phyloP scores from a whole-genome alignment of 257 asterid genomes.

The Vinca minor region DNA sequence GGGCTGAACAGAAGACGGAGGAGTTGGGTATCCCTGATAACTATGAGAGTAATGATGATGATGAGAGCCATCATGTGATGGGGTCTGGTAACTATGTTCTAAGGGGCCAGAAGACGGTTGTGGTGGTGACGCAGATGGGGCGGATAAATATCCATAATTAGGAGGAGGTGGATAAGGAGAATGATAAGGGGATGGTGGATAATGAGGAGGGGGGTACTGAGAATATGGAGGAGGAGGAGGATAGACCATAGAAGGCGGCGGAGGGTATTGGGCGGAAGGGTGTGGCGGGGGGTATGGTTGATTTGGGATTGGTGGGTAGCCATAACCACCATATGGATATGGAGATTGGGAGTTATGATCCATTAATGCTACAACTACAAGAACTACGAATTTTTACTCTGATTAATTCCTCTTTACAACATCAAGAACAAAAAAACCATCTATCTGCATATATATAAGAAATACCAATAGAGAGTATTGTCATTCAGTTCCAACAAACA shows the following conservation, averaged over 20 bases:
- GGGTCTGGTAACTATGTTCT: conserved; percentile 26
- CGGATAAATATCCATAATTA: conserved; percentile 29
- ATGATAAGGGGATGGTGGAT: conserved; percentile 43
- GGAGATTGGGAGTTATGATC: conserved; percentile 48
- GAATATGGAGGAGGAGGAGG: conserved; percentile 46
- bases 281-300: conserved; percentile 52
- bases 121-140: conserved; percentile 28
- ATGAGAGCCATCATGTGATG: conserved; percentile 34
- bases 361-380: conserved; percentile 41
- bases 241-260: conserved; percentile 25
- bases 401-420: conserved; percentile 9
- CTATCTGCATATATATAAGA: conserved; percentile 19
- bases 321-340: conserved; percentile 53
- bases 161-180: conserved; percentile 31
- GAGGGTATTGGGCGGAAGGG: conserved; percentile 21
- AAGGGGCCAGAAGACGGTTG: conserved; percentile 14
- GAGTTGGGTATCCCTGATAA: conserved; percentile 40
- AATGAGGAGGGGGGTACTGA: conserved; percentile 44
- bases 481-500: not conserved
- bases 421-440: conserved; percentile 13
- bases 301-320: conserved; percentile 39
- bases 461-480: not conserved
- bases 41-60: conserved; percentile 48
- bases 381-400: conserved; percentile 6
- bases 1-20: conserved; percentile 33